phyloP scores from a whole-genome alignment of 2,329 filamentous ascomycete species.

The Dactylellina parvicollis region DNA sequence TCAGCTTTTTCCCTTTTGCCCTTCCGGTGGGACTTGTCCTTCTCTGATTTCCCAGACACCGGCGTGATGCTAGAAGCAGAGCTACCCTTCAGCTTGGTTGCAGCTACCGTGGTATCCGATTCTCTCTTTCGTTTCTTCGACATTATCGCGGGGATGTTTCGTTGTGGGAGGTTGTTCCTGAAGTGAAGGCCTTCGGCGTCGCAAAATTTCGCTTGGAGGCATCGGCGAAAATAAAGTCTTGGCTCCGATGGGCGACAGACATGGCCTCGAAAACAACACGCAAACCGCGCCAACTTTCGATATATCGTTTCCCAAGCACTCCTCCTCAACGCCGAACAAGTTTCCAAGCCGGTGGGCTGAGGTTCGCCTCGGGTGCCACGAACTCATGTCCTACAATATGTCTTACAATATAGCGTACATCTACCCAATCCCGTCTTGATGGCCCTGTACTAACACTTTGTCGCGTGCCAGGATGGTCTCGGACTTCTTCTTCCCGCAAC shows the following conservation, averaged over 20 bases:
- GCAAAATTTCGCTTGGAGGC: conserved; percentile 32
- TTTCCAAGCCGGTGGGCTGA: background rate
- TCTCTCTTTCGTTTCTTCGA: conserved; percentile 54
- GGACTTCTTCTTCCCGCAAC: conserved; percentile 99
- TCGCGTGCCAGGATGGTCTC: conserved; percentile 78
- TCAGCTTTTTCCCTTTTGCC: background rate
- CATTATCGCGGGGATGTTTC: conserved; percentile 22
- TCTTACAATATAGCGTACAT: conserved; percentile 76
- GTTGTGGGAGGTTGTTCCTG: conserved; percentile 13
- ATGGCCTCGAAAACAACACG: conserved; percentile 35
- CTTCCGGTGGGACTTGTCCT: conserved; percentile 2
- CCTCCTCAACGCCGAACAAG: background rate
- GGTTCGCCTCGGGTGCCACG: conserved; percentile 29
- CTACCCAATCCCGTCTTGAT: background rate
- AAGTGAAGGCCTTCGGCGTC: conserved; percentile 1
- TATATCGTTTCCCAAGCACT: background rate
- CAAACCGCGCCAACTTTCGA: background rate
- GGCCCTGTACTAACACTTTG: conserved; percentile 36
- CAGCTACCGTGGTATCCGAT: background rate
- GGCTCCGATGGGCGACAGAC: conserved; percentile 19
- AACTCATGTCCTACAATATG: conserved; percentile 63
- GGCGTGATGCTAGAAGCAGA: background rate
- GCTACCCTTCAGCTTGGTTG: background rate
- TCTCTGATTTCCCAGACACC: conserved; percentile 9
- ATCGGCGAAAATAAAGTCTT: conserved; percentile 20